A percentile compares a stretch with the other conserved stretches of the same genome.
Evolutionary conservation across 805 yeast genomes (phyloP).

Genomic region (Maudiozyma saulgeensis): DNA sequence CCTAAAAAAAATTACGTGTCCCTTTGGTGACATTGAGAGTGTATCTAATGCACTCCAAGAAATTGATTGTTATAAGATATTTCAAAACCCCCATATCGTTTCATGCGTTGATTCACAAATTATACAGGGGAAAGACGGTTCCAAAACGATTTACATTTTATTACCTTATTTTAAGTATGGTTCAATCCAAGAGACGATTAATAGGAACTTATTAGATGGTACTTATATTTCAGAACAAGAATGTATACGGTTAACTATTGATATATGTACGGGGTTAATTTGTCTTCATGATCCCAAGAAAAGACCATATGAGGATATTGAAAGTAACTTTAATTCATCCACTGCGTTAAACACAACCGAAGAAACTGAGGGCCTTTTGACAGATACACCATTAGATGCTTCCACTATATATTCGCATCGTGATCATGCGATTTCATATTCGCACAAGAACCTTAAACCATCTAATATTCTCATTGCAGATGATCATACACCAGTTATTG

Average conservation of each 20-base stretch:
- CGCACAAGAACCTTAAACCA: constrained; percentile 84
- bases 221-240: constrained; percentile 50
- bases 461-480: constrained; percentile 76
- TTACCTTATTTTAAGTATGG: constrained; percentile 69
- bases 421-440: constrained; percentile 33
- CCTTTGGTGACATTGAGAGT: constrained; percentile 66
- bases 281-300: constrained; percentile 48
- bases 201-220: constrained; percentile 48
- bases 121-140: constrained; percentile 67
- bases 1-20: constrained; percentile 77
- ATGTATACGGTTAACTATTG: constrained; percentile 51
- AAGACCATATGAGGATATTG: constrained; percentile 9
- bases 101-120: constrained; percentile 62
- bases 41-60: constrained; percentile 69
- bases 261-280: constrained; percentile 64
- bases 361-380: constrained; percentile 6
- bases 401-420: not conserved
- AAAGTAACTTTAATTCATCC: not conserved
- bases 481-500: constrained; percentile 67
- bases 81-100: constrained; percentile 58
- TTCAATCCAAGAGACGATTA: constrained; percentile 75
- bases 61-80: constrained; percentile 63
- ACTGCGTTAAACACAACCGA: constrained; percentile 13
- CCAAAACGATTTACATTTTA: constrained; percentile 66
- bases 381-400: constrained; percentile 8